Evolutionary conservation across 2,329 filamentous ascomycete genomes (phyloP).

Genomic region (Massarina eburnea): DNA sequence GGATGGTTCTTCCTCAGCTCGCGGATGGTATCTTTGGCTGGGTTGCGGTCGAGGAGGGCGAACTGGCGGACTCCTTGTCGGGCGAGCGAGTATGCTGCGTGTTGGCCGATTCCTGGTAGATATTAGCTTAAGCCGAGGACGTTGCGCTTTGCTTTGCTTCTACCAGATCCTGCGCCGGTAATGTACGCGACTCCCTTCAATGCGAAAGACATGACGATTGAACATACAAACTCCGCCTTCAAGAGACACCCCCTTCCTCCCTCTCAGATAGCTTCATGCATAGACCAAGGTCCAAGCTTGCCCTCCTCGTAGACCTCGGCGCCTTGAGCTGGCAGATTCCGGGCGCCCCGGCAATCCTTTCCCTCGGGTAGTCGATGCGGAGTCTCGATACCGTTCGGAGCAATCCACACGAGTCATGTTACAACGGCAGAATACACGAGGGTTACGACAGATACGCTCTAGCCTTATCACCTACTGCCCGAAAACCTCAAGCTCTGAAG

Average conservation of each 20-base stretch:
- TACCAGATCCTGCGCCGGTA: conserved; percentile 52
- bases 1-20: conserved; percentile 45
- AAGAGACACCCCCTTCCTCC: not conserved
- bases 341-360: too few relatives aligned
- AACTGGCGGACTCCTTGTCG: conserved; percentile 51
- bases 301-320: too few relatives aligned
- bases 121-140: conserved; percentile 6
- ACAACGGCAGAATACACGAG: too few relatives aligned
- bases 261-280: not conserved
- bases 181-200: conserved; percentile 53
- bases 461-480: too few relatives aligned
- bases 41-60: conserved; percentile 52
- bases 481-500: too few relatives aligned
- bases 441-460: too few relatives aligned
- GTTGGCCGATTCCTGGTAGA: conserved; percentile 51
- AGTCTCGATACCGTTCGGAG: too few relatives aligned
- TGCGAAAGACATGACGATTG: conserved; percentile 41
- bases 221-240: not conserved
- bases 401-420: too few relatives aligned
- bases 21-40: conserved; percentile 30
- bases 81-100: conserved; percentile 52
- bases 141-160: too few relatives aligned
- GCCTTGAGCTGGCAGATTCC: too few relatives aligned
- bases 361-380: too few relatives aligned
- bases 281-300: not conserved